Base-by-base conservation (phyloP, 352 stramenopile genomes). In the Pythium phragmitis region DNA sequence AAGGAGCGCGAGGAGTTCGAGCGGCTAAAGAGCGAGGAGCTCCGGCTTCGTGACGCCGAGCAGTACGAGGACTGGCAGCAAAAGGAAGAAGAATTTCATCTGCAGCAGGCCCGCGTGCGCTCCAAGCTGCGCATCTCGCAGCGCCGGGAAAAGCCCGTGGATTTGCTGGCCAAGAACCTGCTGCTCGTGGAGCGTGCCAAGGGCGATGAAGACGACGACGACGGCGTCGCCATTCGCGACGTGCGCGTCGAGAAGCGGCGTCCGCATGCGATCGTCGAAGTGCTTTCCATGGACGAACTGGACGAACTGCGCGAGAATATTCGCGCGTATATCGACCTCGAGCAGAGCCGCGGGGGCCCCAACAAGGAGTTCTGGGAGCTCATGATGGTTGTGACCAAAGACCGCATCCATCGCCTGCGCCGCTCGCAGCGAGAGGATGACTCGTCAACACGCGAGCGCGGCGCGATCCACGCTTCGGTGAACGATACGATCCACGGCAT, bases 11-110 rank as follows among this genome's bases (percentile, higher is more conserved):
- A 98, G 57, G 97, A 99, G 72, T 97, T 98, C 87, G 94, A 99
- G 70, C 81, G 97, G 0, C 73, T 99, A 11, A 82, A 94, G 49
- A 96, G 90, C 23, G 96, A 99, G 77, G 96, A 99, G 74, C 76
- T 94, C 51, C 80, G 96, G 14, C 87, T 99, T 58, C 92, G 96
- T 45, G 97, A 99, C 75, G 78, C 96, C 28, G 95, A 98, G 69
- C 87, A 98, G 74, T 99, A 98, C 72, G 93, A 98, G 50, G 96
- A 99, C 70, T 99, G 96, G 97, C 92, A 98, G 65, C 75, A 90
- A 45, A 99, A 99, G 70, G 97, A 99, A 71, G 97, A 99, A 77
- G 86, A 97, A 26, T 99, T 99, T 72, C 96, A 99, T 69, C 69
- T 98, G 12, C 74, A 93, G 26, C 97, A 99, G 74, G 88, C 97